A percentile compares a stretch with the other conserved stretches of the same genome.
Conservation (phyloP, 768 basidiomycete species). For the Mycena galericulata region DNA sequence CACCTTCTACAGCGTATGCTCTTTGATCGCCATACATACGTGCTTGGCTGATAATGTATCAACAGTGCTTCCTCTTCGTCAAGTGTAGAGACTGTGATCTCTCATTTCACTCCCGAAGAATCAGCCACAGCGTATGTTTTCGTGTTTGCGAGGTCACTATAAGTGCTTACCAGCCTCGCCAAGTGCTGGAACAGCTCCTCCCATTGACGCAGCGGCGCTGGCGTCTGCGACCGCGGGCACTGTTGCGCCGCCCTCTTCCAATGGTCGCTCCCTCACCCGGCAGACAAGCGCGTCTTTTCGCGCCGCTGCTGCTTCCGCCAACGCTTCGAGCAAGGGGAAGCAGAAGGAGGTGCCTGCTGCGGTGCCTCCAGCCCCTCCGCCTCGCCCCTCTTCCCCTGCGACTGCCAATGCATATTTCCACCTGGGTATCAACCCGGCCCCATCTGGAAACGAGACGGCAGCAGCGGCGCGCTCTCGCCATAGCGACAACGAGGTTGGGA, state of each 20-base stretch:
- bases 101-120: background rate
- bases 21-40: background rate
- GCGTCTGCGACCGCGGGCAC: background rate
- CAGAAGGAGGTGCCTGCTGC: background rate
- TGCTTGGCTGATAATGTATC: background rate
- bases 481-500: background rate
- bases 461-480: constrained; percentile 2
- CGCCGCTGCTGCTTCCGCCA: background rate
- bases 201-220: background rate
- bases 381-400: too few species aligned
- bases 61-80: background rate
- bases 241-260: background rate
- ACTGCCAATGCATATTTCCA: background rate
- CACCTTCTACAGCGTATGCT: background rate
- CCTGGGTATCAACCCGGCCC: background rate
- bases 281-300: constrained; percentile 11
- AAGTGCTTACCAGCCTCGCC: background rate
- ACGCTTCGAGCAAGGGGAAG: background rate
- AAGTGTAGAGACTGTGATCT: background rate
- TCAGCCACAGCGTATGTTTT: background rate
- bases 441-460: background rate
- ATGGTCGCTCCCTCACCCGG: background rate
- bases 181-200: background rate
- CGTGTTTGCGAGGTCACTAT: background rate
- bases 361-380: background rate